phyloP scores from a whole-genome alignment of 495 filamentous ascomycete genomes.

The Astrocystis sublimbata region DNA sequence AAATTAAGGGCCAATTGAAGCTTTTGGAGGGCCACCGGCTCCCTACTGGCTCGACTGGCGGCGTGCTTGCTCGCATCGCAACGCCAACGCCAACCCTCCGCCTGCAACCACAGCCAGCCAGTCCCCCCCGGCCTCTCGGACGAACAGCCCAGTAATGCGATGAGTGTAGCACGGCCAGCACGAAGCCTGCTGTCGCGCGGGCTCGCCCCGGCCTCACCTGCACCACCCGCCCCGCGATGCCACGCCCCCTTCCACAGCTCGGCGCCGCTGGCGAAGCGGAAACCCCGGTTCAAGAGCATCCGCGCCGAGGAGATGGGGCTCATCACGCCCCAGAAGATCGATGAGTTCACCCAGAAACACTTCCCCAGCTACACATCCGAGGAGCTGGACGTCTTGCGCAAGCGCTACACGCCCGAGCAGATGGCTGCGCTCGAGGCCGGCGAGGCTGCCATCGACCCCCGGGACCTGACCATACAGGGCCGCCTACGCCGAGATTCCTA shows the following conservation, averaged over 20 bases:
- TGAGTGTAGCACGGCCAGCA: constrained; percentile 36
- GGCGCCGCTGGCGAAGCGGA: constrained; percentile 40
- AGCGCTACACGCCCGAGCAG: constrained; percentile 77
- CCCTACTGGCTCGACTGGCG: not conserved
- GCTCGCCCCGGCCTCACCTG: constrained; percentile 21
- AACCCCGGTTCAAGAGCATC: constrained; percentile 46
- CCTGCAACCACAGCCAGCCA: constrained; percentile 21
- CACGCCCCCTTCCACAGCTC: constrained; percentile 48
- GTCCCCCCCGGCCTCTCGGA: constrained; percentile 18
- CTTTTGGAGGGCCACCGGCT: too few species aligned
- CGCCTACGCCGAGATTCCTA: constrained; percentile 69
- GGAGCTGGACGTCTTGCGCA: constrained; percentile 62
- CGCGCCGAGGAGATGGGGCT: constrained; percentile 47
- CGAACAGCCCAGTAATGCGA: constrained; percentile 27
- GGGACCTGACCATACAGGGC: constrained; percentile 74
- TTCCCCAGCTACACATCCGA: constrained; percentile 67
- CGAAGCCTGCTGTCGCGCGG: constrained; percentile 35
- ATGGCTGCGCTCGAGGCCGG: constrained; percentile 82
- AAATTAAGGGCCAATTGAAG: constrained; percentile 21
- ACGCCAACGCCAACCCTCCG: not conserved
- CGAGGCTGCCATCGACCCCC: constrained; percentile 75
- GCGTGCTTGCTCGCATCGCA: constrained; percentile 2
- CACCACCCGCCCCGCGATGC: constrained; percentile 32
- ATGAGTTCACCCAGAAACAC: constrained; percentile 44
- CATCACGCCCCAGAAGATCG: constrained; percentile 38